These are phyloP conservation scores for Coemansia sp. DNA, from an alignment of 371 early-diverging fungal genomes.

Conservation along the genomic window DNA sequence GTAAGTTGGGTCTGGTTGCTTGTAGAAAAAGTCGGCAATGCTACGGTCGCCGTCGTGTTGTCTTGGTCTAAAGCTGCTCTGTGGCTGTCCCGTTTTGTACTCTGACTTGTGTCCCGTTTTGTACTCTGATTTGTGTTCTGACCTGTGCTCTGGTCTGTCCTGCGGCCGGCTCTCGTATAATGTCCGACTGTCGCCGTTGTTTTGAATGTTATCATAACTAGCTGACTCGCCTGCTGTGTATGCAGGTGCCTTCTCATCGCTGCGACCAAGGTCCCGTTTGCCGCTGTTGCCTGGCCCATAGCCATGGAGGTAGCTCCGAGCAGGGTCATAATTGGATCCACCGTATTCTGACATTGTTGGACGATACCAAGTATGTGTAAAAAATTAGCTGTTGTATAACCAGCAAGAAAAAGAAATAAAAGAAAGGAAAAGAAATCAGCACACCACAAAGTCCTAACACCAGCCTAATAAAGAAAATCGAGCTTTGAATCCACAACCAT, in stretches of 20 bases:
- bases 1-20: conserved; percentile 30
- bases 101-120: background rate
- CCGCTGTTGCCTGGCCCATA: conserved; percentile 5
- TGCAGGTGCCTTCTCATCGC: conserved; percentile 14
- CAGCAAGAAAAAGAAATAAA: conserved; percentile 4
- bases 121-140: background rate
- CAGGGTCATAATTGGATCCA: background rate
- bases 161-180: background rate
- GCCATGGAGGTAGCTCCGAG: conserved; percentile 15
- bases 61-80: background rate
- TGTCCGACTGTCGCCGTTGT: background rate
- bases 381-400: background rate
- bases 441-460: background rate
- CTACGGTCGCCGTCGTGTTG: conserved; percentile 15
- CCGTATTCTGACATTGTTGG: conserved; percentile 26
- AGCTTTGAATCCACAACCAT: background rate
- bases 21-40: conserved; percentile 36
- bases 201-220: conserved; percentile 15
- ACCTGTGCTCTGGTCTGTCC: background rate
- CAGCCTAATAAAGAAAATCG: background rate
- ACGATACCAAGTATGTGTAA: background rate
- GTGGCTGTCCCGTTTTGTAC: background rate
- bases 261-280: conserved; percentile 3
- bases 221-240: conserved; percentile 18
- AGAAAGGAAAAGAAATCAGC: conserved; percentile 1